Base-by-base conservation (phyloP, 495 filamentous ascomycete genomes). In the Friedmanniomyces simplex region DNA sequence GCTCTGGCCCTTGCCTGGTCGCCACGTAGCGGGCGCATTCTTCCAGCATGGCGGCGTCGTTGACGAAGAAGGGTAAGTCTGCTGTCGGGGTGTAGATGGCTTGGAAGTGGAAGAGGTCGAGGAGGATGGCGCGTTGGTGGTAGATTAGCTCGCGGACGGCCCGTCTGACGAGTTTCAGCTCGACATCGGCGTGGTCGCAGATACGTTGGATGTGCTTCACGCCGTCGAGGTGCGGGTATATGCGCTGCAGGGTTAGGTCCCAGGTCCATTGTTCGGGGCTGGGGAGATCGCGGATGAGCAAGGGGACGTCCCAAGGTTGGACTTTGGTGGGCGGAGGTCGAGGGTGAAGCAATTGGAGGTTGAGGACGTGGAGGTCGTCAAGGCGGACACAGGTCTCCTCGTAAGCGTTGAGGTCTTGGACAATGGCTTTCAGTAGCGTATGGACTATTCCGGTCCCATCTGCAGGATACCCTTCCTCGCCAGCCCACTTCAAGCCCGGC, bases 371-470 rank as follows among this genome's bases (percentile, higher is more conserved):
- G 36, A 45, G 0, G 73, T 77, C 32, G 71, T 89, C 85, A 85
- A 64, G 95, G 88, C 1, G 91, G 88, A 63, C 95, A 93, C 91
- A 96, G 91, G 79, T 89, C 73, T 98, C 93, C 64, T 85, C 88
- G 63, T 97, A 98, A 66, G 94, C 95, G 67, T 97, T 97, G 54
- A 98, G 70, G 64, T 97, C 91, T 72, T 95, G 88, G 73, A 95
- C 85, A 54, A 98, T 77, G 60, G 89, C 89, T 73, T 96, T 89
- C 61, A 95, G 83, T 30, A 98, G 71, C 39, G 82, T 85, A 68
- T 88, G 82, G 63, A 98, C 74, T 67, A 66, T 1, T 21, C 54
- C 57, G 48, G 59, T 42, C n/a, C 26, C 14, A 0, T 36, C 14
- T 21, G 52, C 47, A 10, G 50, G 51, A 32, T 61, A 52, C 1